Evolutionary conservation across 2,329 filamentous ascomycete species (phyloP).

Genomic region (Tolypocladium cylindrosporum): DNA sequence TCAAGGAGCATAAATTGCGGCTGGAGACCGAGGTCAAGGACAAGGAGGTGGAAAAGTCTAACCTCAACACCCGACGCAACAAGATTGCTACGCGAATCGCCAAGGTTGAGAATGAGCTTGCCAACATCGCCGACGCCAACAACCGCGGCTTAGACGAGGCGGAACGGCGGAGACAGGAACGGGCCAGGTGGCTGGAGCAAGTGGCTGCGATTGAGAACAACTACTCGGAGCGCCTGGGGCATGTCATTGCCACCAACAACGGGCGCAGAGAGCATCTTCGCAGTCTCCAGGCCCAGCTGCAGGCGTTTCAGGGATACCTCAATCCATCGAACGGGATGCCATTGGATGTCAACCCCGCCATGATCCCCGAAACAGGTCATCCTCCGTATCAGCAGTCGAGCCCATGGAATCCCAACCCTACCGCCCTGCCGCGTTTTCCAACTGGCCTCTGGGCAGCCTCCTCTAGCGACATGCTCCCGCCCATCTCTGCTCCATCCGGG

Average conservation of each 20-base stretch:
- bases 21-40: conserved; percentile 53
- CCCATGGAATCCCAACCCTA: conserved; percentile 24
- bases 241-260: conserved; percentile 23
- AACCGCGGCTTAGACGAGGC: conserved; percentile 54
- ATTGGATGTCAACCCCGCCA: conserved; percentile 15
- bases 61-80: conserved; percentile 58
- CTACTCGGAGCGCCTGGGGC: conserved; percentile 31
- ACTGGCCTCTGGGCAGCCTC: conserved; percentile 25
- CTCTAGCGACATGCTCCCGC: conserved; percentile 20
- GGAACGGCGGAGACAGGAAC: conserved; percentile 45
- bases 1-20: conserved; percentile 48
- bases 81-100: conserved; percentile 61
- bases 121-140: conserved; percentile 61
- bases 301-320: conserved; percentile 21
- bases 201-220: conserved; percentile 34
- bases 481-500: conserved; percentile 18
- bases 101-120: conserved; percentile 64
- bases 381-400: conserved; percentile 12
- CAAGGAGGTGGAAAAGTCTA: conserved; percentile 53
- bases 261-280: conserved; percentile 19
- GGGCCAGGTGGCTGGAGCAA: conserved; percentile 35
- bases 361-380: conserved; percentile 10
- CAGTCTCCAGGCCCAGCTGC: conserved; percentile 20
- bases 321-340: conserved; percentile 20
- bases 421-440: conserved; percentile 22